phyloP scores from a whole-genome alignment of 495 filamentous ascomycete genomes.

The Penicillium goetzii region DNA sequence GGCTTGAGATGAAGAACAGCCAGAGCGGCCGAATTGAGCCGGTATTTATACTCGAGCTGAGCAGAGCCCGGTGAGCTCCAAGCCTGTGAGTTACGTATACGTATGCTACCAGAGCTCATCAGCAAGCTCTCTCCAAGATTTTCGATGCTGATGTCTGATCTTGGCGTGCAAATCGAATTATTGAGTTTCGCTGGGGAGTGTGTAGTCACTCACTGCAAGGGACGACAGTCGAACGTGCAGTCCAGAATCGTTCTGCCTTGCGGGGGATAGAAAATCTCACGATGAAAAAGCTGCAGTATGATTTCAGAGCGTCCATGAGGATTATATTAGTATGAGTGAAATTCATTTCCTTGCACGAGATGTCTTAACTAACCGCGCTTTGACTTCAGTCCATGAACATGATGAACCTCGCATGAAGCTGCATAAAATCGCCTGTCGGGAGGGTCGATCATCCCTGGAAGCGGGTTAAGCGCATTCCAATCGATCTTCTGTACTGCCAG shows the following conservation, averaged over 20 bases:
- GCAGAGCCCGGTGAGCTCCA: slow-evolving; percentile 6
- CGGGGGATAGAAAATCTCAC: slow-evolving; percentile 16
- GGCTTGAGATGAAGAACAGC: slow-evolving; percentile 23
- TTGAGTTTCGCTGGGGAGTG: slow-evolving; percentile 19
- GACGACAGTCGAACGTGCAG: slow-evolving; percentile 38
- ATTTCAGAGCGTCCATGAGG: slow-evolving; percentile 12
- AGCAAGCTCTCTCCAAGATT: slow-evolving; percentile 40
- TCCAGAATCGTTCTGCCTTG: slow-evolving; percentile 26
- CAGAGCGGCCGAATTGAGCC: slow-evolving; percentile 6
- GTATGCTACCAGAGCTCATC: slow-evolving; percentile 15
- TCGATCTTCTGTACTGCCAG: slow-evolving; percentile 14
- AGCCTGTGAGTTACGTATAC: slow-evolving; percentile 27
- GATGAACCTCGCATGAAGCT: slow-evolving; percentile 32
- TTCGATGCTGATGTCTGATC: slow-evolving; percentile 49
- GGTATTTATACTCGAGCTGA: slow-evolving; percentile 32
- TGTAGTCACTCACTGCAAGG: slow-evolving; percentile 49
- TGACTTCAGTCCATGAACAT: slow-evolving; percentile 12
- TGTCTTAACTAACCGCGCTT: slow-evolving; percentile 19
- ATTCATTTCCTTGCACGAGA: slow-evolving; percentile 16
- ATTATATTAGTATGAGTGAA: slow-evolving; percentile 1
- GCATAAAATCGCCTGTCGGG: slow-evolving; percentile 17
- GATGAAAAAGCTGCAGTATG: slow-evolving; percentile 14
- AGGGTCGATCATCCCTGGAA: slow-evolving; percentile 26
- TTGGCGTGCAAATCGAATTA: slow-evolving; percentile 28
- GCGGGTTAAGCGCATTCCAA: slow-evolving; percentile 29